Evolutionary conservation across 176 grass and related monocot species (phyloP), one percentile per base, ranked within the genome.

Genomic region (Lolium perenne): DNA sequence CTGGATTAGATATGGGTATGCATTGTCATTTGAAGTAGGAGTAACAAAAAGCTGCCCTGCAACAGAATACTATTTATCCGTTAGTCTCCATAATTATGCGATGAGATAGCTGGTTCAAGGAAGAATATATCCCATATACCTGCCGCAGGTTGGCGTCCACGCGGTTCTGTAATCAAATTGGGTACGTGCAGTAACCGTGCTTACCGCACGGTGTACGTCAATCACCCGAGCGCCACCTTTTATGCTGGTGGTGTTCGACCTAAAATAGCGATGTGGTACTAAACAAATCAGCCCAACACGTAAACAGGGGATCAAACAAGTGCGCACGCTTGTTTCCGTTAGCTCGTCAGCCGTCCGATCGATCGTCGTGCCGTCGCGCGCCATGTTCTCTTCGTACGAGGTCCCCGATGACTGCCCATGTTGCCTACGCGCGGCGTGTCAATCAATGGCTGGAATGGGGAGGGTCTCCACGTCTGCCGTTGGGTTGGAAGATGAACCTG

Each of bases 161-260:
- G 5, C 38, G 1, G 41, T 60, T 43, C 16, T 43, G 67, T 46
- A 47, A 72, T 13, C 10, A 21, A 1, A 46, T 21, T 13, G 40
- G 40, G 41, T 72, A 13, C 41, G 69, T 72, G 69, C 69, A 12
- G 8, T 71, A 46, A 71, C 66, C 68, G 40, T 71, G 68, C 68
- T 11, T 50, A 10, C 18, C 68, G 68, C 40, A 71, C 40, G 68
- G 68, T 46, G 68, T 71, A 22, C 11, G 4, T 1, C 4, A 46
- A 13, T 9, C 40, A 7, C 40, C 68, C 20, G 69, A 45, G 69
- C 68, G 47, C 22, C 4, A 7, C 68, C 40, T 71, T 71, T 71
- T 46, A 71, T 46, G 16, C 41, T 9, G 3, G 10, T 2, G 0
- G 0, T 10, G 11, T 12, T 72, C 0, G 0, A 13, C 41, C 40